Evolutionary conservation across 164 flowering plant species (phyloP).

Genomic region (Macadamia tetraphylla): DNA sequence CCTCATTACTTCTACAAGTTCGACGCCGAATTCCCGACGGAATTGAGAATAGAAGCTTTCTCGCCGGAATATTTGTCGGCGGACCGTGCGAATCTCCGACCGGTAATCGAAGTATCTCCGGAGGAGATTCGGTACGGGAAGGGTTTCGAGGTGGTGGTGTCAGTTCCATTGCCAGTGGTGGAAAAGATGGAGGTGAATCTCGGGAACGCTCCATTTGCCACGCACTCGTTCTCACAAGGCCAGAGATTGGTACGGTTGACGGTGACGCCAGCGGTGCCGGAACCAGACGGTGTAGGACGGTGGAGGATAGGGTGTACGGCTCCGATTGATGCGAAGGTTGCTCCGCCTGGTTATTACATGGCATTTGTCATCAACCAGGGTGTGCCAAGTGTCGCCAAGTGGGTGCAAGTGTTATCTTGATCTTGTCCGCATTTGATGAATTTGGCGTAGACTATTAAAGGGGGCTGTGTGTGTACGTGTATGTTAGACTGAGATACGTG

Average conservation of each 20-base stretch:
- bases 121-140: constrained; percentile 47
- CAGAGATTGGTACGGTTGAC: constrained; percentile 73
- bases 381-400: constrained; percentile 78
- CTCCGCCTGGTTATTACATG: constrained; percentile 95
- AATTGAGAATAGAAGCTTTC: constrained; percentile 77
- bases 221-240: constrained; percentile 89
- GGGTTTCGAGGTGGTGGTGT: constrained; percentile 40
- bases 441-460: no score
- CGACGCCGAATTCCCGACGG: constrained; percentile 58
- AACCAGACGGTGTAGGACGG: constrained; percentile 20
- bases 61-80: constrained; percentile 73
- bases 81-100: constrained; percentile 62
- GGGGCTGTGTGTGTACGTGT: no score
- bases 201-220: constrained; percentile 75
- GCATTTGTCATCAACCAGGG: constrained; percentile 78
- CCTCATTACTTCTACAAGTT: constrained; percentile 73
- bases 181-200: constrained; percentile 64
- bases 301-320: constrained; percentile 55
- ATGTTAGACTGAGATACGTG: no score
- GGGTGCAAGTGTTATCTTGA: constrained; percentile 53
- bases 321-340: constrained; percentile 61
- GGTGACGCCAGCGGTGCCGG: constrained; percentile 38
- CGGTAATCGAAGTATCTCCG: constrained; percentile 40
- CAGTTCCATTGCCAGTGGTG: constrained; percentile 61
- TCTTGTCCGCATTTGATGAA: neutral